Percentiles rank a stretch among this genome's conserved stretches.
phyloP scores from a whole-genome alignment of 345 rosid genomes.

The Abelmoschus esculentus region DNA sequence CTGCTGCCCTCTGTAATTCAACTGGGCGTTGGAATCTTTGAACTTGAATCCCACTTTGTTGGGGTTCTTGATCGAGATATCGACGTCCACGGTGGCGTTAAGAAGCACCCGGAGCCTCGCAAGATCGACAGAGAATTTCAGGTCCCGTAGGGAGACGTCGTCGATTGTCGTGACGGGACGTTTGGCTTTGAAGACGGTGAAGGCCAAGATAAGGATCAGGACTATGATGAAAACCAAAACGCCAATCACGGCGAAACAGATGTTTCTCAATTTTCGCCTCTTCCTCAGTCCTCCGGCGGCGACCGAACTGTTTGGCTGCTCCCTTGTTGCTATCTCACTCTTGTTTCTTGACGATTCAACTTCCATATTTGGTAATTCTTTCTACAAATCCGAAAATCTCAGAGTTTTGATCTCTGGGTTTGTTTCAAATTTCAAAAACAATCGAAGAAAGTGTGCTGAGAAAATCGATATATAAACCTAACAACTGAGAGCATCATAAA shows the following conservation, averaged over 20 bases:
- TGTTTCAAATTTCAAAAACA: no score
- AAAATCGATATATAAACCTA: no score
- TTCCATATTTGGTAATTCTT: no score
- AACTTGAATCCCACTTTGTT: constrained; percentile 30
- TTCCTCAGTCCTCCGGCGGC: neutral
- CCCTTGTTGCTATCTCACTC: no score
- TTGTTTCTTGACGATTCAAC: no score
- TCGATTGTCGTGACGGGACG: constrained; percentile 35
- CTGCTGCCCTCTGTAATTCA: no score
- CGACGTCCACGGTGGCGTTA: constrained; percentile 45
- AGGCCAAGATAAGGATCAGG: constrained; percentile 11
- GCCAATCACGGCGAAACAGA: constrained; percentile 19
- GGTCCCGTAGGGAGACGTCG: constrained; percentile 31
- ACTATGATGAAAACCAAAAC: constrained; percentile 24
- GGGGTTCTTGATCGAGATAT: constrained; percentile 53
- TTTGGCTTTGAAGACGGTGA: constrained; percentile 75
- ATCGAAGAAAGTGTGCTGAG: no score
- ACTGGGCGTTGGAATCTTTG: no score
- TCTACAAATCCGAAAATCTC: no score
- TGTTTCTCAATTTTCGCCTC: constrained; percentile 35
- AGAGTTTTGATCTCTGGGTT: no score
- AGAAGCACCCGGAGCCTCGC: constrained; percentile 22
- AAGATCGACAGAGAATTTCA: constrained; percentile 24
- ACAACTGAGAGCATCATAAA: no score
- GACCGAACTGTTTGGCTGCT: neutral